Base-by-base conservation (phyloP, 345 rosid species). In the Moringa oleifera region DNA sequence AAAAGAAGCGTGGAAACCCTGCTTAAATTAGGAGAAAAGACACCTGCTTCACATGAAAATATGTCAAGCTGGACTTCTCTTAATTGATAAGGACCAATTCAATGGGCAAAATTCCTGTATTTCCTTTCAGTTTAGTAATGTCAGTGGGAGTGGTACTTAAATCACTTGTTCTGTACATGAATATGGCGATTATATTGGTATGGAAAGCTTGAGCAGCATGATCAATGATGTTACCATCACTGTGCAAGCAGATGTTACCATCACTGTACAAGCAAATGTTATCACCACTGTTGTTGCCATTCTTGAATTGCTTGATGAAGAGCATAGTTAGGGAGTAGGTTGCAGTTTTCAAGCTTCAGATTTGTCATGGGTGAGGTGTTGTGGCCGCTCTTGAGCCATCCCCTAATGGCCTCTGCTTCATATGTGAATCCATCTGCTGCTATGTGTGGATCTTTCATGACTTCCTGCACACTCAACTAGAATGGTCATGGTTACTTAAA, bases 351-450 rank as follows among this genome's bases (percentile, higher is more conserved):
- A 51, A 92, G 86, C 79, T 72, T 76, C 21, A 89, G 81, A 76
- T 92, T 92, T 47, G 98, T 92, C 98, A 92, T 92, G 0, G 96
- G 98, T 6, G 98, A 92, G 7, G 88, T 92, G 72, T 82, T 63
- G 62, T 87, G 98, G 18, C 85, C 96, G 18, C 86, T 87, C 2
- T 84, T 61, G 70, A 92, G 73, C 98, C 98, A 92, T 64, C 91
- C 98, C 63, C 72, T 75, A 12, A 92, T 87, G 0, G 97, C 97
- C 36, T 89, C 95, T 10, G 83, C 96, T 72, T 92, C 97, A 19
- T 89, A 92, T 0, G 98, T 92, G 66, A 83, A 89, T 0, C 98
- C 98, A 53, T 92, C 97, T 3, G 96, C 91, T 15, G 98, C 93
- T 74, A 89, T 87, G 47, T 75, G 75, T 1, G 96, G 98, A 77